Evolutionary conservation across 306 rosid species (phyloP).

Genomic region (Gleditsia sinensis): DNA sequence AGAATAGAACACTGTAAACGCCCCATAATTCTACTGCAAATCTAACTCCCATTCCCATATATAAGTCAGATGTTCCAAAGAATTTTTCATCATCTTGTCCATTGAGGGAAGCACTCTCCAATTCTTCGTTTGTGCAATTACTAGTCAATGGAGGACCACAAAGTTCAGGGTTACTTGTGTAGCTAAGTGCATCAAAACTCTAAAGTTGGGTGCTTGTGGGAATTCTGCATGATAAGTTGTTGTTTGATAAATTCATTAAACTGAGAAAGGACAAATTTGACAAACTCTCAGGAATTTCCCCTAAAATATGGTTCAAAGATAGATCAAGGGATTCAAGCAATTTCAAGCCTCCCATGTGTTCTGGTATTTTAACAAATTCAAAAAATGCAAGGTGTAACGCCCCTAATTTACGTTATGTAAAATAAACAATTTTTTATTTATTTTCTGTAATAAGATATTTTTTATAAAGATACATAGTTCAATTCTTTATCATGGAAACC

Average conservation of each 20-base stretch:
- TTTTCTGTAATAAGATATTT: no score
- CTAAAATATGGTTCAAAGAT: constrained; percentile 25
- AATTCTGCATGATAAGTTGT: constrained; percentile 36
- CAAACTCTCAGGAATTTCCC: constrained; percentile 43
- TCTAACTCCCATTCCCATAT: constrained; percentile 35
- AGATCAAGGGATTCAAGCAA: constrained; percentile 45
- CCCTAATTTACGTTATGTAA: no score
- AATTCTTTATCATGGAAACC: no score
- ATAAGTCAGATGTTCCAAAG: constrained; percentile 7
- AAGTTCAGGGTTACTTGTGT: constrained; percentile 26
- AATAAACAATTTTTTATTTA: no score
- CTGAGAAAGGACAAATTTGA: constrained; percentile 28
- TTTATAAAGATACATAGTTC: no score
- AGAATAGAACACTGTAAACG: constrained; percentile 32
- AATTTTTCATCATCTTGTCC: background rate
- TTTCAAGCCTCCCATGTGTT: constrained; percentile 23
- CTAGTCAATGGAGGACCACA: constrained; percentile 39
- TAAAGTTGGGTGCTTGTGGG: constrained; percentile 41
- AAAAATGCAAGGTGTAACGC: no score
- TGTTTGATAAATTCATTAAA: no score
- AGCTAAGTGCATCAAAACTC: constrained; percentile 37
- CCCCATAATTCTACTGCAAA: constrained; percentile 42
- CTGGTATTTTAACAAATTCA: constrained; percentile 41
- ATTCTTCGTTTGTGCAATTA: constrained; percentile 3
- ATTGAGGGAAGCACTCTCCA: background rate